Conservation (phyloP, 176 grass and related monocot genomes). For the Eremochloa ophiuroides region DNA sequence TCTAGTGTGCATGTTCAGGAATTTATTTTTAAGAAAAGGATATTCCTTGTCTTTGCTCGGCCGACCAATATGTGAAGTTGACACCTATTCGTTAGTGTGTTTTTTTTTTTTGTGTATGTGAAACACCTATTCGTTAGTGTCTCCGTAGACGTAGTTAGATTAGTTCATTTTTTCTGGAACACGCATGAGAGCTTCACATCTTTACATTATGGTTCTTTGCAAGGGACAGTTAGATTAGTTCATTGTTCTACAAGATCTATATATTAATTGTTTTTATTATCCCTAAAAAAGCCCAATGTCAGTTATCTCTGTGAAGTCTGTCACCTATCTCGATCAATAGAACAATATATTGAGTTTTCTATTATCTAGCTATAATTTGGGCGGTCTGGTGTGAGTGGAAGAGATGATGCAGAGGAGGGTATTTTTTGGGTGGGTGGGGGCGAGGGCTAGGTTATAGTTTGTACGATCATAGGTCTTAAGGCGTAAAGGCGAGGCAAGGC, state of each 20-base stretch:
- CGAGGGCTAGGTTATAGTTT: neutral
- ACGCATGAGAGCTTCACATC: neutral
- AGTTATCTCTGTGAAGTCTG: conserved; percentile 8
- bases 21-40: neutral
- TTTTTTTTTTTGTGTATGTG: too few species aligned
- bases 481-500: too few species aligned
- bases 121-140: conserved; percentile 9
- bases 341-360: neutral
- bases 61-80: neutral
- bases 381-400: neutral
- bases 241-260: neutral
- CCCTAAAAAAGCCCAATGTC: neutral
- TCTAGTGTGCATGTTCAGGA: neutral
- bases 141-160: neutral
- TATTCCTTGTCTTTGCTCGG: conserved; percentile 4
- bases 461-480: too few species aligned
- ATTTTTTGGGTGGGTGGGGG: neutral
- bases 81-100: conserved; percentile 1
- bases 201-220: neutral
- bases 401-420: neutral
- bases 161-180: neutral
- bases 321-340: neutral
- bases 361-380: neutral
- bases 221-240: neutral
- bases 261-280: conserved; percentile 17